Evolutionary conservation across 352 stramenopile species (phyloP), one percentile per base, ranked within the genome.

Genomic region (Thraustochytrium sp.): DNA sequence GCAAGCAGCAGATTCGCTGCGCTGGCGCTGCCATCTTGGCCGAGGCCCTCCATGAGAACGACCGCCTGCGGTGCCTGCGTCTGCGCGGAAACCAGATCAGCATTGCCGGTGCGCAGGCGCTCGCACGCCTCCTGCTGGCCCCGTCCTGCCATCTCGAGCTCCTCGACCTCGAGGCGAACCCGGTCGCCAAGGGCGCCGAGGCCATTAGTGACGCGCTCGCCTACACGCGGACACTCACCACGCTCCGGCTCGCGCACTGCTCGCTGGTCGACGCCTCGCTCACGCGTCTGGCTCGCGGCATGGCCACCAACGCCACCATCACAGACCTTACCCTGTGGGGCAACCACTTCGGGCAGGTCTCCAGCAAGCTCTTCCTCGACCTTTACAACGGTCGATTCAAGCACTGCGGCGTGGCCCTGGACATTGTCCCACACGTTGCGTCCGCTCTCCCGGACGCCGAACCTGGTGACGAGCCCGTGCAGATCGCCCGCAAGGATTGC

Each of bases 1-100:
- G 48, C 37, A 68, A 80, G 34, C 68, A 80, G 9, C n/a, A 38
- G 31, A 80, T 80, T 34, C 68, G 68, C 48, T 80, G 68, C 31
- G 18, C 68, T 13, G 68, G 68, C 34, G 53, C 53, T 3, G 46
- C 68, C 16, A 80, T 80, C 13, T 31, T 80, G 0, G 42, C 68
- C 11, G 68, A 80, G 44, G 31, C 31, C 31, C 29, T 80, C 11
- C 31, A 36, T 11, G 31, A 63, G 21, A 63, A 68, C 2, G 31
- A 53, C 9, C 31, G 31, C 11, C 18, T 80, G 23, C 68, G 53
- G 2, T 26, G 18, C 9, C 34, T 80, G 29, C 68, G 68, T 5
- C 44, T 80, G 0, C n/a, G 18, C 23, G 48, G 44, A 9, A 80
- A 80, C 31, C 34, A 80, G 38, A 80, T 80, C 46, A 80, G 68